phyloP scores from a whole-genome alignment of 768 basidiomycete genomes.

The Tulasnella sp. region DNA sequence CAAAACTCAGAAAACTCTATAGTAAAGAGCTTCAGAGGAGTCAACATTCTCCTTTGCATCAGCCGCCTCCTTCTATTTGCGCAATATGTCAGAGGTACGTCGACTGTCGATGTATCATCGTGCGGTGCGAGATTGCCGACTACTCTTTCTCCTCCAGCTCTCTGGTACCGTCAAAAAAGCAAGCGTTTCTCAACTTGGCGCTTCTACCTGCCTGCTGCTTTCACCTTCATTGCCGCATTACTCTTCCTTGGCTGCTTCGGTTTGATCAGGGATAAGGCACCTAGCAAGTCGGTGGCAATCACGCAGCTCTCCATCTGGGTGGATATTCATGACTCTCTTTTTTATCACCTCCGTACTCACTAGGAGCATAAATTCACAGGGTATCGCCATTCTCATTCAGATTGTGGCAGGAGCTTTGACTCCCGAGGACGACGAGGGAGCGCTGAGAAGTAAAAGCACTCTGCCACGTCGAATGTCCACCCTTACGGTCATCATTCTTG shows the following conservation, averaged over 20 bases:
- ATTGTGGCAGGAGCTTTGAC: neutral
- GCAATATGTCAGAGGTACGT: neutral
- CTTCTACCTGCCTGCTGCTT: neutral
- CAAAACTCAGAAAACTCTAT: neutral
- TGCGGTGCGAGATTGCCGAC: neutral
- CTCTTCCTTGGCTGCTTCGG: neutral
- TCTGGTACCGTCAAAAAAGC: neutral
- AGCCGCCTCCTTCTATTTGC: neutral
- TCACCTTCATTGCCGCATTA: neutral
- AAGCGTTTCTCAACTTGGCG: neutral
- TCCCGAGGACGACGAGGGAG: neutral
- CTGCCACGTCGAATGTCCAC: neutral
- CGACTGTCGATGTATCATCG: neutral
- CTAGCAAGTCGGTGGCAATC: neutral
- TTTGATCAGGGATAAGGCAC: neutral
- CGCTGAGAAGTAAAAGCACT: neutral
- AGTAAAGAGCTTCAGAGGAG: neutral
- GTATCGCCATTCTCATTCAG: neutral
- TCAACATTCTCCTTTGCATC: neutral
- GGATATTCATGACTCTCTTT: neutral
- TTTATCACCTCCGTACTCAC: neutral
- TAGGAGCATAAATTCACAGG: neutral
- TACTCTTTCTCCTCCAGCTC: neutral
- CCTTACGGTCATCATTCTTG: neutral
- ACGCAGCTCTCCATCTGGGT: neutral